These are phyloP conservation scores for Penicillium fuscoglaucum DNA, from an alignment of 2,329 filamentous ascomycete species.

Conservation along the genomic window DNA sequence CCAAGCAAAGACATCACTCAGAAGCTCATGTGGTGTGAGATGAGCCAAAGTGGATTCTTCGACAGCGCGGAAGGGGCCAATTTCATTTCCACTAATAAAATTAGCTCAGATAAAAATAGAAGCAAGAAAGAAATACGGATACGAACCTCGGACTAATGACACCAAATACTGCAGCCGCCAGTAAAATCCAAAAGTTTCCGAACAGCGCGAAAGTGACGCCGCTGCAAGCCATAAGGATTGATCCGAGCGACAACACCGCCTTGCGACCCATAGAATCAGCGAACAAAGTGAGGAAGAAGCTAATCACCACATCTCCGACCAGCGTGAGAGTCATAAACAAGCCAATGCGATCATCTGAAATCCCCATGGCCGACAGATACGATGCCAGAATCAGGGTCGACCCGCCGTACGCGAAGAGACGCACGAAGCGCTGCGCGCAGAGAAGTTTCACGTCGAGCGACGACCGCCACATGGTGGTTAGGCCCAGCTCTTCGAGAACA, in stretches of 20 bases:
- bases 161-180: constrained; percentile 60
- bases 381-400: constrained; percentile 62
- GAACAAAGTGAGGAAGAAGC: constrained; percentile 58
- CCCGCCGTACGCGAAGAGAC: constrained; percentile 65
- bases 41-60: constrained; percentile 66
- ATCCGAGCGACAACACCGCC: constrained; percentile 55
- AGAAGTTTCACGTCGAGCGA: constrained; percentile 42
- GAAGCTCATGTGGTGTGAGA: constrained; percentile 55
- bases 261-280: constrained; percentile 61
- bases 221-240: constrained; percentile 58
- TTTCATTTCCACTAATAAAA: constrained; percentile 56
- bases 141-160: constrained; percentile 58
- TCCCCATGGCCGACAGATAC: constrained; percentile 58
- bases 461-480: constrained; percentile 40
- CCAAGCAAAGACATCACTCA: constrained; percentile 67
- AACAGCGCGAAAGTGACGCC: constrained; percentile 56
- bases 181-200: constrained; percentile 60
- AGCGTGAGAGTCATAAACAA: constrained; percentile 66
- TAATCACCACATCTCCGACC: constrained; percentile 60
- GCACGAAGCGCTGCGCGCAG: constrained; percentile 47
- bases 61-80: constrained; percentile 66
- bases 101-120: background rate
- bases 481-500: constrained; percentile 36
- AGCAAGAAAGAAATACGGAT: background rate
- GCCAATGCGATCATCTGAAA: constrained; percentile 61